phyloP scores from a whole-genome alignment of 2,329 filamentous ascomycete genomes.

The Alternaria gansuensis region DNA sequence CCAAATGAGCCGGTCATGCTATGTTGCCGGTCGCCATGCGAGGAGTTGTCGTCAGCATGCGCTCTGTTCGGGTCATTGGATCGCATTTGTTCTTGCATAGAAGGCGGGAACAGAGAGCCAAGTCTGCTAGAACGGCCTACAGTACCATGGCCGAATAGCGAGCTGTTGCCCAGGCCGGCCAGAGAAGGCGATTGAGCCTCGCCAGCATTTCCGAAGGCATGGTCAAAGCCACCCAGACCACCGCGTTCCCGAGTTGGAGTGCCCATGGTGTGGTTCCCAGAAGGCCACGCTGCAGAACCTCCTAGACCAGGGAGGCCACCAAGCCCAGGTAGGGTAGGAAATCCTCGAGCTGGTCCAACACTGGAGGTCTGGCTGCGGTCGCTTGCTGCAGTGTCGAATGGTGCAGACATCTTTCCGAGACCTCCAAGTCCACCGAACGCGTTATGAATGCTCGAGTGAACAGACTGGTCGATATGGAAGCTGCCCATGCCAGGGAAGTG shows the following conservation, averaged over 20 bases:
- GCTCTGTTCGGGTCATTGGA: conserved; percentile 55
- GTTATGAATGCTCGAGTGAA: conserved; percentile 53
- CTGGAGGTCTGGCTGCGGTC: conserved; percentile 95
- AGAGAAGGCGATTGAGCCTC: conserved; percentile 81
- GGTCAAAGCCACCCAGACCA: conserved; percentile 61
- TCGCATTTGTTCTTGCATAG: conserved; percentile 93
- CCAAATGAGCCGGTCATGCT: conserved; percentile 72
- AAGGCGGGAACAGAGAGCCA: conserved; percentile 83
- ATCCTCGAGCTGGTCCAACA: conserved; percentile 76
- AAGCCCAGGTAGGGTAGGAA: conserved; percentile 68
- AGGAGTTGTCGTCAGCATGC: conserved; percentile 67
- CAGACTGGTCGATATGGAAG: conserved; percentile 60
- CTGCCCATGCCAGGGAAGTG: conserved; percentile 63
- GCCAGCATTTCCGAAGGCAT: conserved; percentile 75
- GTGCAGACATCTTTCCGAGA: conserved; percentile 56
- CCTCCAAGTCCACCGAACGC: conserved; percentile 66
- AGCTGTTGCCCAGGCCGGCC: conserved; percentile 69
- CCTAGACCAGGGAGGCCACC: conserved; percentile 65
- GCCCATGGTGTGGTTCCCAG: conserved; percentile 77
- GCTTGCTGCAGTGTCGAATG: conserved; percentile 70
- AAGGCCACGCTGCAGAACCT: conserved; percentile 69
- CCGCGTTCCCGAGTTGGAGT: conserved; percentile 70
- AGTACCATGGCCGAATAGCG: conserved; percentile 72
- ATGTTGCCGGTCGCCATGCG: conserved; percentile 50
- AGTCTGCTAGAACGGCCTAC: conserved; percentile 82